A percentile compares a stretch with the other conserved stretches of the same genome.
phyloP scores from a whole-genome alignment of 139 green algal genomes.

The Micromonas commoda region DNA sequence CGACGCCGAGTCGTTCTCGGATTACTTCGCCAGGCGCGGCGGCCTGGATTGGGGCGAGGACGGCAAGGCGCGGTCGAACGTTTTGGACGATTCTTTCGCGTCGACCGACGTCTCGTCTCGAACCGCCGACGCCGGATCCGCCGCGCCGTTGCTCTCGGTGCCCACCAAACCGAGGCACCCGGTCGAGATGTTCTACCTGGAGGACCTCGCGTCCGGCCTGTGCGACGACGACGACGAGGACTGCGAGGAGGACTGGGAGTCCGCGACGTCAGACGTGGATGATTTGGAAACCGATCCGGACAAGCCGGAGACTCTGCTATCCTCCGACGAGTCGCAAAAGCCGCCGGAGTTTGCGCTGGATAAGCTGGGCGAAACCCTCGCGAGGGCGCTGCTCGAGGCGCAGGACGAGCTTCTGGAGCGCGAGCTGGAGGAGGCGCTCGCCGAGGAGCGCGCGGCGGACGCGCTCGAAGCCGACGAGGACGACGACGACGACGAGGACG shows the following conservation, averaged over 20 bases:
- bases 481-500: slow-evolving; percentile 15
- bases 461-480: not conserved
- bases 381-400: not conserved
- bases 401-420: not conserved
- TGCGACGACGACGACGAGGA: not conserved
- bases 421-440: slow-evolving; percentile 6
- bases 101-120: slow-evolving; percentile 24
- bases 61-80: not conserved
- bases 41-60: not conserved
- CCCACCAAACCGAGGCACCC: slow-evolving; percentile 53
- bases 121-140: slow-evolving; percentile 20
- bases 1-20: slow-evolving; percentile 75
- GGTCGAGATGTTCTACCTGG: slow-evolving; percentile 78
- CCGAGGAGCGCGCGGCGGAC: not conserved
- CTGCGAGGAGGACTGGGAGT: no score
- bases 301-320: no score
- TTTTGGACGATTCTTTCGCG: slow-evolving; percentile 6
- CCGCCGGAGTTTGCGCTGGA: not conserved
- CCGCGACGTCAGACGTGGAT: no score
- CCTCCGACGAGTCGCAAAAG: no score
- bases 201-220: slow-evolving; percentile 47
- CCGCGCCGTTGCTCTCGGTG: not conserved
- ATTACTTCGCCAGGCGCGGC: slow-evolving; percentile 63
- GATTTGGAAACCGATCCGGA: no score
- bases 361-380: slow-evolving; percentile 2